These are phyloP conservation scores for Pythium volutum DNA, from an alignment of 352 stramenopile genomes.

Conservation along the genomic window DNA sequence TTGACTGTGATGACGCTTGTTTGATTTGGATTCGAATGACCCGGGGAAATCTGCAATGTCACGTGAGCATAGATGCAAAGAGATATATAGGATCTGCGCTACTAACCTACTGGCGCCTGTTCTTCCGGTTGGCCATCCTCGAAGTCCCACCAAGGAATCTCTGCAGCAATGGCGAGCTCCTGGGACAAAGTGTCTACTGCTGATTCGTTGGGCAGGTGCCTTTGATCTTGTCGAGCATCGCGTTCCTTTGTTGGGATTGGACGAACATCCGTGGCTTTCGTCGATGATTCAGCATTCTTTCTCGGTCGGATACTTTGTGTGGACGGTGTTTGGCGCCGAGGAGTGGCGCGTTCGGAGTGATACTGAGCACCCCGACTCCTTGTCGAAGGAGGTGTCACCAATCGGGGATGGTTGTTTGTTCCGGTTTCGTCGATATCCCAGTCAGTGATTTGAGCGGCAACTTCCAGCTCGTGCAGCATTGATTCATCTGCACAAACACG, in stretches of 20 bases:
- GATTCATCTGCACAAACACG: constrained; percentile 12
- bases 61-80: background rate
- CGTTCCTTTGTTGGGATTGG: background rate
- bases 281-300: background rate
- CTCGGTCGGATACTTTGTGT: too few relatives aligned
- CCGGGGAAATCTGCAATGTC: background rate
- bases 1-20: background rate
- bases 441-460: constrained; percentile 47
- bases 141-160: constrained; percentile 27
- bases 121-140: constrained; percentile 3
- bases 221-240: background rate
- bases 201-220: background rate
- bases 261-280: background rate
- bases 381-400: constrained; percentile 21
- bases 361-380: background rate
- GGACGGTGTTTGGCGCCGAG: too few relatives aligned
- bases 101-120: background rate
- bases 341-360: too few relatives aligned
- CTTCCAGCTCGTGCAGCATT: constrained; percentile 36
- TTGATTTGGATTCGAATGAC: background rate
- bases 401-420: background rate
- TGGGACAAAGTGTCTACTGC: constrained; percentile 9
- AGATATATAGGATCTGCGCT: too few relatives aligned
- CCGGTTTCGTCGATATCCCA: constrained; percentile 41
- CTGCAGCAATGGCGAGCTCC: constrained; percentile 20